These are phyloP conservation scores for Lasiodiplodia theobromae DNA, from an alignment of 2,329 filamentous ascomycete species.

Conservation along the genomic window DNA sequence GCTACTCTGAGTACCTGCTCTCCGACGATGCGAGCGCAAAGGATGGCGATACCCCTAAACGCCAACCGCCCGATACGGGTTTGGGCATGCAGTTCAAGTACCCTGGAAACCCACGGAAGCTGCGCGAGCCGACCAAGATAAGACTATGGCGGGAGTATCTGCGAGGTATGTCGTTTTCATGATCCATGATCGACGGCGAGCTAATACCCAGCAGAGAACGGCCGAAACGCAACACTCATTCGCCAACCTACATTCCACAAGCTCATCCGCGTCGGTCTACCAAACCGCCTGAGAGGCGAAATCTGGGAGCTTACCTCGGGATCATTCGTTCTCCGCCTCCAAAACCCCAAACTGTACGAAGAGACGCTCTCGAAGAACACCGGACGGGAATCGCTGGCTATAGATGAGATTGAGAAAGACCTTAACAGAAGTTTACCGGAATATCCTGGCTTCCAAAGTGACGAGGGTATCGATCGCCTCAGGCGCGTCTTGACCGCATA, in stretches of 20 bases:
- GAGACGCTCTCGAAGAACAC: slow-evolving; percentile 85
- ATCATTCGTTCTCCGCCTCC: slow-evolving; percentile 84
- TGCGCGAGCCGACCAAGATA: slow-evolving; percentile 96
- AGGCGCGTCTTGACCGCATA: slow-evolving; percentile 94
- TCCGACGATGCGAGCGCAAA: slow-evolving; percentile 53
- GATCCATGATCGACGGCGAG: neutral
- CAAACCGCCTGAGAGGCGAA: slow-evolving; percentile 90
- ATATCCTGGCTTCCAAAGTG: slow-evolving; percentile 95
- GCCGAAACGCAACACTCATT: slow-evolving; percentile 88
- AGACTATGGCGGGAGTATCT: slow-evolving; percentile 96
- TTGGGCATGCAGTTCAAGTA: slow-evolving; percentile 93
- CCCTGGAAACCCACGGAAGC: slow-evolving; percentile 91
- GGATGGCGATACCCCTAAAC: slow-evolving; percentile 40
- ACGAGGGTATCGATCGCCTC: slow-evolving; percentile 90
- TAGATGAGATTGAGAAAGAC: slow-evolving; percentile 99
- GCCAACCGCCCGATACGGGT: slow-evolving; percentile 83
- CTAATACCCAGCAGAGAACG: slow-evolving; percentile 70
- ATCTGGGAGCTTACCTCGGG: slow-evolving; percentile 96
- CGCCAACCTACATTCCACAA: slow-evolving; percentile 98
- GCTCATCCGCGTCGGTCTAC: slow-evolving; percentile 91
- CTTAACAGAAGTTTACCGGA: slow-evolving; percentile 95
- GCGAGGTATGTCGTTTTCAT: slow-evolving; percentile 54
- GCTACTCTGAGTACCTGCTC: slow-evolving; percentile 75
- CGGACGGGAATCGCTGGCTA: slow-evolving; percentile 88
- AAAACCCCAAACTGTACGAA: slow-evolving; percentile 81